Conservation (phyloP, 768 basidiomycete species). For the Pulveroboletus sp. region DNA sequence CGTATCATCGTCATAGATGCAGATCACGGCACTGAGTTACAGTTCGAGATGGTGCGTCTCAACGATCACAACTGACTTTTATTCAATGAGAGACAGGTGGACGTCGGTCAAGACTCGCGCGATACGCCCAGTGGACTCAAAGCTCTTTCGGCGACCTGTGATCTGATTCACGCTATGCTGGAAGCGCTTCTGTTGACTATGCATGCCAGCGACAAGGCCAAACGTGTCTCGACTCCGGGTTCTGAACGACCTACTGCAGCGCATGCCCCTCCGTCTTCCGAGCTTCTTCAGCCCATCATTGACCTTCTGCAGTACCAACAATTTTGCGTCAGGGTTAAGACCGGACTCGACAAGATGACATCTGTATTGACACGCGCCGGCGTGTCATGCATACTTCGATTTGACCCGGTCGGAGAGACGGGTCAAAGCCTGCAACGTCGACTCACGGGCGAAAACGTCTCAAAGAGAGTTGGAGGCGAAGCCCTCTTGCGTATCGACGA, state of each 20-base stretch:
- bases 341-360: constrained; percentile 52
- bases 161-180: constrained; percentile 63
- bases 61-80: neutral
- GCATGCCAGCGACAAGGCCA: constrained; percentile 48
- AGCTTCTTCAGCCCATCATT: constrained; percentile 68
- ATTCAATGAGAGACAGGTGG: constrained; percentile 31
- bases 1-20: constrained; percentile 71
- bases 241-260: constrained; percentile 25
- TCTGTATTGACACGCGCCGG: constrained; percentile 49
- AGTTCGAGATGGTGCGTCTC: constrained; percentile 64
- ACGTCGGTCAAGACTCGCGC: constrained; percentile 21
- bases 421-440: constrained; percentile 52
- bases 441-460: constrained; percentile 39
- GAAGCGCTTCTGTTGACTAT: constrained; percentile 61
- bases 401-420: constrained; percentile 64
- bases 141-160: constrained; percentile 42
- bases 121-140: constrained; percentile 9
- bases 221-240: constrained; percentile 33
- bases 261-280: constrained; percentile 32
- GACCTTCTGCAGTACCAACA: constrained; percentile 77
- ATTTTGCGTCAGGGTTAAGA: constrained; percentile 61
- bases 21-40: constrained; percentile 64
- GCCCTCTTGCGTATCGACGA: constrained; percentile 67
- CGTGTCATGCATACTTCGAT: constrained; percentile 52
- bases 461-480: constrained; percentile 60